Base-by-base conservation (phyloP, 2,329 filamentous ascomycete species). In the Fusarium sp. region DNA sequence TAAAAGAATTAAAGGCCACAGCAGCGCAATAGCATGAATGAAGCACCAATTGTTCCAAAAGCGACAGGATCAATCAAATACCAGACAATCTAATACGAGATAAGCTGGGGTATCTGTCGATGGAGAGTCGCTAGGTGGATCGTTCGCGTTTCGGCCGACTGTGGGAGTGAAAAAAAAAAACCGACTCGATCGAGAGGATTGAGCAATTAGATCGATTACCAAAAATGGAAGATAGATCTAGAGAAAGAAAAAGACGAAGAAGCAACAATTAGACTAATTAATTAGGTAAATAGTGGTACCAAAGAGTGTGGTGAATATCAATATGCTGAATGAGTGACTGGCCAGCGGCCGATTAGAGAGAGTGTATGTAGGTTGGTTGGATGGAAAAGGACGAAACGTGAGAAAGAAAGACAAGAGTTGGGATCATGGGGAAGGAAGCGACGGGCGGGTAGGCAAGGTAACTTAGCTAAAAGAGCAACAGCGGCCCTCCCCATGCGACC, bases 301-400 rank as follows among this genome's bases (percentile, higher is more conserved):
- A 74, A 75, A 42, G 67, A 71, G 65, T 72, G 68, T 68, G 73
- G 64, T 62, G 70, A 71, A 61, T 65, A 67, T 57, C 56, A 69
- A 63, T 58, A 44, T 66, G 57, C 57, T 74, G 65, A 75, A 70
- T 58, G 74, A 75, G 66, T 63, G 73, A 73, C 72, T 75, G 73
- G 74, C 72, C 65, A 68, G 66, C 62, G 72, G 64, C 72, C 66
- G 73, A 75, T 74, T 73, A 75, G 63, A 74, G 73, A 52, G 69
- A 75, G 73, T 60, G 72, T 72, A 71, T 69, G 73, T 70, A 64
- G 66, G 61, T 70, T 59, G 60, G 64, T 71, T 66, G 57, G 71
- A 63, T 66, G 57, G 71, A 63, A 57, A 65, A 61, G 45, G 55
- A 66, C 61, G 65, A 73, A 74, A 67, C 67, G 52, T 61, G 73